Evolutionary conservation across 106 monocot species (phyloP), one percentile per base, ranked within the genome.

Genomic region (Gastrodia elata): DNA sequence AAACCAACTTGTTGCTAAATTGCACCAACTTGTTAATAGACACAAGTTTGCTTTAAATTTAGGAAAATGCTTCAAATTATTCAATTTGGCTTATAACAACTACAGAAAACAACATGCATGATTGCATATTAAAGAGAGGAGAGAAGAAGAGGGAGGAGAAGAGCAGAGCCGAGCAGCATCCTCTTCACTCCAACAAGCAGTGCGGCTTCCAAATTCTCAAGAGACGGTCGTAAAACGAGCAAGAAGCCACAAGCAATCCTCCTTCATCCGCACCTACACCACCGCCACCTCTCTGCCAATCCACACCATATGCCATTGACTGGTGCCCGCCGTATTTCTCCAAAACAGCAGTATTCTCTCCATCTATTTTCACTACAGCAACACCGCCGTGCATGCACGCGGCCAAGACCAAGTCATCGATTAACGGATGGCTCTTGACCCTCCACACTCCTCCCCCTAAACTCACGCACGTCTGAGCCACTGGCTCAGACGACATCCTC

Each of bases 351-450:
- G 61, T 64, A 40, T 68, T 78, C 34, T 79, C 86, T 6, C 79
- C 73, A 69, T 56, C 79, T 59, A 86, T 57, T 72, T 39, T 81
- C 40, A 88, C 77, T 65, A 93, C 41, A 34, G 86, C 82, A 86
- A 93, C 93, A 80, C 90, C 97, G 87, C 88, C 88, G 74, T 98
- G 93, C 97, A 98, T 98, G 78, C 93, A 98, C n/a, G 97, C 93
- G n/a, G 88, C 97, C 75, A 93, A 70, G 38, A 85, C 78, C 48
- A 90, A 55, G 65, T 42, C 78, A 2, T 48, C 10, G 39, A 83
- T 55, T 46, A 35, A 74, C 11, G 90, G 92, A 87, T 98, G 90
- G 26, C 74, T 39, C 78, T 93, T 98, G 24, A 93, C 72, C 76
- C 93, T 93, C 97, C 97, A 98, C 27, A 93, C 93, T 24, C 97